These are phyloP conservation scores for Bigelowiella natans DNA, from an alignment of 78 protist genomes.

Conservation along the genomic window DNA sequence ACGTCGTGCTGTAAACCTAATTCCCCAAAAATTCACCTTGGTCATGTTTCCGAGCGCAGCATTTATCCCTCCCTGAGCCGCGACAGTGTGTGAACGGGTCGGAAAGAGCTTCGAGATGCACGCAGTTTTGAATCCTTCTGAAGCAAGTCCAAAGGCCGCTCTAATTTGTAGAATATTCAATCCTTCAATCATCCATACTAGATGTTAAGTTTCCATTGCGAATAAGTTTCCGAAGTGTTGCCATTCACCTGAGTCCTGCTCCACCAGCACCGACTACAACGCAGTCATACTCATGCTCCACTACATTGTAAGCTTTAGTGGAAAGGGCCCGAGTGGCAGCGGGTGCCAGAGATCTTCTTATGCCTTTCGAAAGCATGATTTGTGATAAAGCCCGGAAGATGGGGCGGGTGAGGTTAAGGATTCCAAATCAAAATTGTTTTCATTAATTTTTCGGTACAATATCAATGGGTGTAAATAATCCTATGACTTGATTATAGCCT, in stretches of 20 bases:
- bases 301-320: constrained; percentile 52
- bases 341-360: background rate
- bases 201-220: too few species aligned
- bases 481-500: background rate
- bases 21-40: background rate
- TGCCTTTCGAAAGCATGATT: background rate
- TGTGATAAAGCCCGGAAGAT: too few species aligned
- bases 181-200: too few species aligned
- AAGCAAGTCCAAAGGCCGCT: constrained; percentile 78
- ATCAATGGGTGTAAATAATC: background rate
- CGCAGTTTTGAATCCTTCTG: constrained; percentile 83
- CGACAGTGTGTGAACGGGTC: constrained; percentile 98
- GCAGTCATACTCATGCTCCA: constrained; percentile 92
- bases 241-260: constrained; percentile 82
- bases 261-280: constrained; percentile 99
- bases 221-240: too few species aligned
- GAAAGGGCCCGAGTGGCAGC: background rate
- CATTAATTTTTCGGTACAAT: background rate
- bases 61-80: constrained; percentile 96
- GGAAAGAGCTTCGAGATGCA: constrained; percentile 95
- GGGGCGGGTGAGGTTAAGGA: background rate
- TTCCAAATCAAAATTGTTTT: background rate
- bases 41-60: constrained; percentile 94
- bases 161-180: background rate
- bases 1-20: background rate